These are phyloP conservation scores for Spathaspora gorwiae DNA, from an alignment of 805 yeast genomes.

Conservation along the genomic window DNA sequence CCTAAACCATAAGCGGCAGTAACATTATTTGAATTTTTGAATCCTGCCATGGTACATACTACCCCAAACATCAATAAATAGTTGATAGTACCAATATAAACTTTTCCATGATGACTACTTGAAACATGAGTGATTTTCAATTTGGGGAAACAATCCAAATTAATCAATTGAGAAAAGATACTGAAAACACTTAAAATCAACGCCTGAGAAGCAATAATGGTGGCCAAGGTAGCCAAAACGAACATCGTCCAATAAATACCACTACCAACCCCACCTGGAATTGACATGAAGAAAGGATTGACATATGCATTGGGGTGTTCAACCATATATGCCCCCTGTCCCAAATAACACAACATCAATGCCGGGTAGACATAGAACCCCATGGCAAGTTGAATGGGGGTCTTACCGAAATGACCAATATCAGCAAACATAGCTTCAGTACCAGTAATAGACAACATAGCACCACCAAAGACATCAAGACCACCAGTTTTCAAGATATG, in stretches of 20 bases:
- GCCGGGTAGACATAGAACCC: slow-evolving; percentile 47
- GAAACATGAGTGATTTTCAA: slow-evolving; percentile 45
- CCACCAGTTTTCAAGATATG: slow-evolving; percentile 35
- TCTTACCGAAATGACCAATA: slow-evolving; percentile 50
- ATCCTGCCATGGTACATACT: slow-evolving; percentile 47
- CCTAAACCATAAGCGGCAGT: slow-evolving; percentile 62
- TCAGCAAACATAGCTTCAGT: slow-evolving; percentile 65
- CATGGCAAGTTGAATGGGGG: slow-evolving; percentile 47
- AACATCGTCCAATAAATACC: slow-evolving; percentile 48
- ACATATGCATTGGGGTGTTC: slow-evolving; percentile 33
- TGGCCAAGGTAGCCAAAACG: slow-evolving; percentile 49
- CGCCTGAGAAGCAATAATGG: slow-evolving; percentile 60
- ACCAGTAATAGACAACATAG: slow-evolving; percentile 55
- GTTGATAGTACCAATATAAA: slow-evolving; percentile 50
- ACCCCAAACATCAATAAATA: slow-evolving; percentile 50
- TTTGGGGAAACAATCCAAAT: slow-evolving; percentile 51
- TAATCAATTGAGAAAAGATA: slow-evolving; percentile 49
- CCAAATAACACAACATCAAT: slow-evolving; percentile 49
- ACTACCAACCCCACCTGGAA: slow-evolving; percentile 46
- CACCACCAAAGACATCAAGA: slow-evolving; percentile 44
- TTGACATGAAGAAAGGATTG: slow-evolving; percentile 44
- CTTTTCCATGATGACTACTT: slow-evolving; percentile 41
- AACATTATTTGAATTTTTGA: slow-evolving; percentile 44
- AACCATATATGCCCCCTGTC: slow-evolving; percentile 51
- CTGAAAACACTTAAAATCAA: slow-evolving; percentile 53